Evolutionary conservation across 257 asterid genomes (phyloP).

Genomic region (Petunia secreta): DNA sequence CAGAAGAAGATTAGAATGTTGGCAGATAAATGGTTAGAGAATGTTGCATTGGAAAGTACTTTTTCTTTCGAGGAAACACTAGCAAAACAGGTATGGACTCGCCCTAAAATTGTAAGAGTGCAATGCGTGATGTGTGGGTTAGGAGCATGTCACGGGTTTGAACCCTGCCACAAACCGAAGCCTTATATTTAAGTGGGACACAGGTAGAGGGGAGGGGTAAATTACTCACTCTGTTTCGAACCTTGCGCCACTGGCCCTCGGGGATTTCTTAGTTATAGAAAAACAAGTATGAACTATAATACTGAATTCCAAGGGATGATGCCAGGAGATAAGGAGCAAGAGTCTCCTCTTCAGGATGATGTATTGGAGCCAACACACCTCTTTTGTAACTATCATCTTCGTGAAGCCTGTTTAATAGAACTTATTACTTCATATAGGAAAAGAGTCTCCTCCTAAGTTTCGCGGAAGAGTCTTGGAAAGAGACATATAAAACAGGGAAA

Average conservation of each 20-base stretch:
- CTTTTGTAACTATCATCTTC: too few species aligned
- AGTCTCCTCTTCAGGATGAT: neutral
- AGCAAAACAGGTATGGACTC: neutral
- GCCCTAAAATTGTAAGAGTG: too few species aligned
- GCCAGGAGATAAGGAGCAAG: conserved; percentile 10
- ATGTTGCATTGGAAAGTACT: conserved; percentile 6
- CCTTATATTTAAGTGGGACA: too few species aligned
- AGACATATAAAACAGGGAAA: neutral
- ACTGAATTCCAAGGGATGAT: neutral
- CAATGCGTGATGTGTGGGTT: too few species aligned
- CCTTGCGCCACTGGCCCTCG: too few species aligned
- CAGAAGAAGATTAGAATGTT: neutral
- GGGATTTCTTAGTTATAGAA: neutral
- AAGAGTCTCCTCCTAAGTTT: neutral
- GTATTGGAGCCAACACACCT: too few species aligned
- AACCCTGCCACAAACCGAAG: too few species aligned
- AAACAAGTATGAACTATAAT: neutral
- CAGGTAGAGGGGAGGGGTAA: too few species aligned
- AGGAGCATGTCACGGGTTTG: too few species aligned
- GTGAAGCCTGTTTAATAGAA: too few species aligned
- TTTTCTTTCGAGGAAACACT: neutral
- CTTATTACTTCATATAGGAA: too few species aligned
- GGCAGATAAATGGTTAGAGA: neutral
- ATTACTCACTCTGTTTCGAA: too few species aligned
- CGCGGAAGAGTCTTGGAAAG: neutral